Base-by-base conservation (phyloP, 2,329 filamentous ascomycete genomes). In the Alternaria sp. region DNA sequence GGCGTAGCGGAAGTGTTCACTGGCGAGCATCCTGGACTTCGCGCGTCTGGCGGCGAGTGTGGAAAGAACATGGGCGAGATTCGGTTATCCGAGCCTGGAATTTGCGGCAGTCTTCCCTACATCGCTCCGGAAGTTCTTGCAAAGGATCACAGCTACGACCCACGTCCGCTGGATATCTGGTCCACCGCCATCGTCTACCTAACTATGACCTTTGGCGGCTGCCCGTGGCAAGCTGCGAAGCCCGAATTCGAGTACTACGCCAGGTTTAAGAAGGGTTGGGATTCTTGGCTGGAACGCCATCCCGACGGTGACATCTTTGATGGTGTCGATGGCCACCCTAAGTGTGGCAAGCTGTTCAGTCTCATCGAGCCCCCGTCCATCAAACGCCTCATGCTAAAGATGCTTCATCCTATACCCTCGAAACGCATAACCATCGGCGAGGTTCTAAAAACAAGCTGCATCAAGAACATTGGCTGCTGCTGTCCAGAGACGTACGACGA, bases 1-100 rank as follows among this genome's bases (percentile, higher is more conserved):
- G 94, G 94, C 57, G 92, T 95, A 14, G 94, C 92, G 0, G 92
- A 96, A 76, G 91, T 96, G 18, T 97, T 97, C 75, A 88, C 86
- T 58, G 93, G 93, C 43, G 89, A 90, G 55, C 93, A 96, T 78
- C 93, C 93, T 0, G 93, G 93, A 28, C 82, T 94, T 44, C 87
- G 91, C 63, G 88, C 90, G 71, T 87, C 91, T 12, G 88, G 89
- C 55, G 91, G 92, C 59, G 86, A 91, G 73, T 94, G 91, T 78
- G 92, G 91, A 51, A 87, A 87, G 74, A 87, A 90, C 68, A 93
- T 94, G 88, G 86, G 86, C 26, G 88, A 90, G 6, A 78, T 93
- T 9, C 89, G 92, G 43, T 84, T 90, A 33, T 96, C 92, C 78
- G 84, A 87, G 46, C 92, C 93, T 5, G 93, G 92, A 20, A 91